These are phyloP conservation scores for Boletus subcaerulescens DNA, from an alignment of 768 basidiomycete genomes.

Conservation along the genomic window DNA sequence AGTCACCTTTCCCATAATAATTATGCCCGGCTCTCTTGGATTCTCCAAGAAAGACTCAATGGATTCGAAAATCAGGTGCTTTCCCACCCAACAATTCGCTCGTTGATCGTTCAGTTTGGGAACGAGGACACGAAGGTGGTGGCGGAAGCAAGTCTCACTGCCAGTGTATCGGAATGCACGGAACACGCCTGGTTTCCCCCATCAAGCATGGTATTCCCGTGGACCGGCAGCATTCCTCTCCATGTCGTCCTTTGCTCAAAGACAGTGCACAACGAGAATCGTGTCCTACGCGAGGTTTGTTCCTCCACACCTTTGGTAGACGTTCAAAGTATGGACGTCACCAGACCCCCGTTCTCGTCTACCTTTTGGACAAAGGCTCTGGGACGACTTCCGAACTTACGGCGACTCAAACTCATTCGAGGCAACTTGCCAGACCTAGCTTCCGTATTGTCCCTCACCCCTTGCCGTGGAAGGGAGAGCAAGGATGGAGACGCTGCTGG, in stretches of 20 bases:
- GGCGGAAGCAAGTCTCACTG: not conserved
- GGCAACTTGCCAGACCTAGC: not conserved
- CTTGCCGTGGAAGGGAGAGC: not conserved
- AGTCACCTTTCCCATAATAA: too few species aligned
- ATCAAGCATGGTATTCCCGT: not conserved
- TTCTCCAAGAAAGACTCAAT: too few species aligned
- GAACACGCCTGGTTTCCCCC: too few species aligned
- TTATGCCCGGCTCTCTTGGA: too few species aligned
- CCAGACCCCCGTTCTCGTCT: too few species aligned
- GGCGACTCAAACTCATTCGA: not conserved
- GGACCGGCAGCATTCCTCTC: conserved; percentile 1
- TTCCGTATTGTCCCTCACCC: not conserved
- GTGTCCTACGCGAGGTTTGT: not conserved
- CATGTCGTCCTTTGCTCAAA: not conserved
- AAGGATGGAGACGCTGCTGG: not conserved
- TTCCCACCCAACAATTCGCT: too few species aligned
- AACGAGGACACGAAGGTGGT: too few species aligned
- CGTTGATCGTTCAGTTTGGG: too few species aligned
- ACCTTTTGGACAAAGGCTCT: conserved; percentile 5
- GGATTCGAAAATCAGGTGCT: too few species aligned
- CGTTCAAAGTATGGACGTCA: not conserved
- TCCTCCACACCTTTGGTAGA: not conserved
- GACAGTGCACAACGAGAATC: not conserved
- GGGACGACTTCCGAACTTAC: not conserved
- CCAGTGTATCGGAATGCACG: not conserved